A percentile compares a stretch with the other conserved stretches of the same genome.
These are phyloP conservation scores for Ophiostoma sp. DNA, from an alignment of 2,329 filamentous ascomycete genomes.

Conservation along the genomic window DNA sequence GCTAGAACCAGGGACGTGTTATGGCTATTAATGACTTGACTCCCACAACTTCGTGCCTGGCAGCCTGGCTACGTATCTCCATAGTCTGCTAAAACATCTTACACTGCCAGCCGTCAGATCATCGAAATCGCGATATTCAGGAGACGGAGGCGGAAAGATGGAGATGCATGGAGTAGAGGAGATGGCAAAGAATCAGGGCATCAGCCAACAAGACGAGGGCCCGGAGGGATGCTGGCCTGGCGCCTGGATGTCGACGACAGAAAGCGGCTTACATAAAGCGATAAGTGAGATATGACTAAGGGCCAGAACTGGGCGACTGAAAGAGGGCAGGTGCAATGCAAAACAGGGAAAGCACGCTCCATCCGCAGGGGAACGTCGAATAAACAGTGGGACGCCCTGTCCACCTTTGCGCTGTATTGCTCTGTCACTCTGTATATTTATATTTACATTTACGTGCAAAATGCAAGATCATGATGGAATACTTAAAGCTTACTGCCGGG, in stretches of 20 bases:
- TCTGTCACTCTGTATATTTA: not conserved
- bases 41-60: not conserved
- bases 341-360: constrained; percentile 6
- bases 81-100: no score
- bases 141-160: not conserved
- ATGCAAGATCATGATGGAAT: no score
- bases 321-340: constrained; percentile 1
- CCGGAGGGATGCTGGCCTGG: not conserved
- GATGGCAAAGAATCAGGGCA: no score
- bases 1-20: not conserved
- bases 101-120: not conserved
- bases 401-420: not conserved
- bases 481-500: no score
- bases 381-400: not conserved
- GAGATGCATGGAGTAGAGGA: not conserved
- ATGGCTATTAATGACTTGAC: not conserved
- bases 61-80: not conserved
- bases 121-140: constrained; percentile 10
- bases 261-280: not conserved
- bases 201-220: no score
- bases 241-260: no score
- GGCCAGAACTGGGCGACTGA: not conserved
- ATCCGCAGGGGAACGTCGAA: not conserved
- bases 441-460: no score
- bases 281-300: not conserved